Conservation (phyloP, 2,329 filamentous ascomycete genomes). For the Fusarium pseudocircinatum region DNA sequence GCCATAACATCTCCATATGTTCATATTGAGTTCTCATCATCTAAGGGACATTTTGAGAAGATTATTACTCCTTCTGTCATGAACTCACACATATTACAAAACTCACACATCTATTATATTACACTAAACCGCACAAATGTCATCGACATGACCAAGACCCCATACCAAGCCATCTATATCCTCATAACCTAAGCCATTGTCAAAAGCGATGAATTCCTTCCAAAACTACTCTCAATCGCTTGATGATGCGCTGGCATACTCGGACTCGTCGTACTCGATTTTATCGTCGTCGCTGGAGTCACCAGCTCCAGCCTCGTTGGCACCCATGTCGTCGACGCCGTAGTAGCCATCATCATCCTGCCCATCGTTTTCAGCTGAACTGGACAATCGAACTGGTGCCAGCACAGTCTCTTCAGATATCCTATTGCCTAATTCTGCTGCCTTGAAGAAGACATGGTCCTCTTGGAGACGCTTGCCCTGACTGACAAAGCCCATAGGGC, state of each 20-base stretch:
- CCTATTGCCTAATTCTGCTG: neutral
- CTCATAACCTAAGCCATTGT: neutral
- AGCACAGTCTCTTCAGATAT: neutral
- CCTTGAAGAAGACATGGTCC: slow-evolving; percentile 62
- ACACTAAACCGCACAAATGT: neutral
- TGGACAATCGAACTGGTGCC: slow-evolving; percentile 8
- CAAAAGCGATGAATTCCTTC: neutral
- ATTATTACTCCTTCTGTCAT: neutral
- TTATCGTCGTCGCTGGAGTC: slow-evolving; percentile 37
- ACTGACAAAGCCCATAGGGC: slow-evolving; percentile 67
- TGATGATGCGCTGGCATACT: slow-evolving; percentile 31
- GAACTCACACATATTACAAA: neutral
- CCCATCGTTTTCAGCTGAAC: neutral
- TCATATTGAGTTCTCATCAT: neutral
- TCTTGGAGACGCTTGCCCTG: slow-evolving; percentile 59
- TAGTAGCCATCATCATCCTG: slow-evolving; percentile 32
- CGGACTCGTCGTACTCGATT: slow-evolving; percentile 39
- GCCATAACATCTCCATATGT: neutral
- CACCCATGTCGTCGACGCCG: slow-evolving; percentile 42
- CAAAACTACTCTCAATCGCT: neutral
- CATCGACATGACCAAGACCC: neutral
- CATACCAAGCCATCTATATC: neutral
- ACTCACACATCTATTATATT: neutral
- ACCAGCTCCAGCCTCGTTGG: slow-evolving; percentile 32
- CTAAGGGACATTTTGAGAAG: neutral